phyloP scores from a whole-genome alignment of 495 filamentous ascomycete species.

The Xylaria venustula region DNA sequence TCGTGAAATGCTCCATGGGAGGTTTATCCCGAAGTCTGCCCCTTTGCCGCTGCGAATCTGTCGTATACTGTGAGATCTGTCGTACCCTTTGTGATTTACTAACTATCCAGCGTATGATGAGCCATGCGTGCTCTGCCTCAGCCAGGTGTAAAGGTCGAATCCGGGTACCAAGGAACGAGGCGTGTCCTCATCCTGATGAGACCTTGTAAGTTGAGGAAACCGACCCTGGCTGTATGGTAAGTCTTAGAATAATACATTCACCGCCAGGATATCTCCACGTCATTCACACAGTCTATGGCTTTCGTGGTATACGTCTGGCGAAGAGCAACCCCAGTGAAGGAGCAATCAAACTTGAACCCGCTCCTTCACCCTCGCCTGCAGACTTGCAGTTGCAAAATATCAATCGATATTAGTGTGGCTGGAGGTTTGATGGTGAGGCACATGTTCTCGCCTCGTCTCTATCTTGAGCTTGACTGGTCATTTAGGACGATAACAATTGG shows the following conservation, averaged over 20 bases:
- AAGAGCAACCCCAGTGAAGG: slow-evolving; percentile 54
- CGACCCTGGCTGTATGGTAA: not conserved
- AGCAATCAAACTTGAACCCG: slow-evolving; percentile 27
- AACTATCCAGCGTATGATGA: not conserved
- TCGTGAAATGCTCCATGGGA: slow-evolving; percentile 65
- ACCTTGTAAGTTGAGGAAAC: not conserved
- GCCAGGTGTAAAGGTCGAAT: not conserved
- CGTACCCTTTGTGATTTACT: not conserved
- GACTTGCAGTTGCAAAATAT: slow-evolving; percentile 57
- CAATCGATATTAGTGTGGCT: slow-evolving; percentile 45
- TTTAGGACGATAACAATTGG: not conserved
- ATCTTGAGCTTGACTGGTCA: not conserved
- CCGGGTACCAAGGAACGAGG: not conserved
- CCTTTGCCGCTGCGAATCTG: slow-evolving; percentile 15
- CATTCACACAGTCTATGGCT: slow-evolving; percentile 62
- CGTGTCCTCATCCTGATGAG: not conserved
- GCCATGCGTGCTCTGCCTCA: not conserved
- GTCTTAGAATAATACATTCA: not conserved
- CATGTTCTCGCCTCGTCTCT: slow-evolving; percentile 33
- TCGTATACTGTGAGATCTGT: too few relatives aligned
- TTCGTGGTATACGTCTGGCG: slow-evolving; percentile 77
- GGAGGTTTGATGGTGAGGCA: slow-evolving; percentile 76
- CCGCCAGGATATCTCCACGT: slow-evolving; percentile 74
- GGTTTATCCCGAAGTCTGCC: slow-evolving; percentile 56
- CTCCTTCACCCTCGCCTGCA: slow-evolving; percentile 61